Base-by-base conservation (phyloP, 139 green algal genomes). In the Picochlorum sp. region DNA sequence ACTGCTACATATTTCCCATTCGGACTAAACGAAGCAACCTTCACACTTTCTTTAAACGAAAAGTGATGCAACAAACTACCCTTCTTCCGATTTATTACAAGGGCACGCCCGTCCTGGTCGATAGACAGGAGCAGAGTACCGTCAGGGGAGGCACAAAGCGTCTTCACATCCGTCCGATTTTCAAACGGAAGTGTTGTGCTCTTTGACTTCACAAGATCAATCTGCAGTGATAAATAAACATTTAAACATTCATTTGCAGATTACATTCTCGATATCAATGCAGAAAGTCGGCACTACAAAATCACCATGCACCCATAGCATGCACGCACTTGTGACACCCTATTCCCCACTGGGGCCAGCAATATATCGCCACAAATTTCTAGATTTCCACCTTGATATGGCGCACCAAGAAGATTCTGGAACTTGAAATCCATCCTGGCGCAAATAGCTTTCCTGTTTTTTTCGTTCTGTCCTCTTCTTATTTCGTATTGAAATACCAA, bases 371-470 rank as follows among this genome's bases (percentile, higher is more conserved):
- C 81, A 10, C 81, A 61, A 3, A 97, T 72, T 0, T 94, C 32
- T 3, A 97, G 40, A 68, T 86, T 96, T 28, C 90, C 91, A 16
- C 91, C 91, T 7, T 91, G 57, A 54, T 97, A 98, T 5, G 91
- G 91, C 6, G 89, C 89, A 0, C 91, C 91, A 22, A 98, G 63
- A 31, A 98, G 44, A 57, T 90, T 94, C 1, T 40, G 61, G 45
- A 98, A 96, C 30, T 71, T 65, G 49, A 70, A 96, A 53, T 96
- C 84, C 87, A 95, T 94, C 12, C 10, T n/a, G 12, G 9, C 35
- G 9, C 35, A 41, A 41, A 41, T 41, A n/a, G 10, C 35, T 41
- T 12, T 41, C 12, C 35, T n/a, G n/a, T n/a, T n/a, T n/a, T n/a
- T n/a, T n/a, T n/a, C n/a, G n/a, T n/a, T n/a, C n/a, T n/a, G n/a